These are phyloP conservation scores for Pyronema domesticum DNA, from an alignment of 495 filamentous ascomycete genomes.

Conservation along the genomic window DNA sequence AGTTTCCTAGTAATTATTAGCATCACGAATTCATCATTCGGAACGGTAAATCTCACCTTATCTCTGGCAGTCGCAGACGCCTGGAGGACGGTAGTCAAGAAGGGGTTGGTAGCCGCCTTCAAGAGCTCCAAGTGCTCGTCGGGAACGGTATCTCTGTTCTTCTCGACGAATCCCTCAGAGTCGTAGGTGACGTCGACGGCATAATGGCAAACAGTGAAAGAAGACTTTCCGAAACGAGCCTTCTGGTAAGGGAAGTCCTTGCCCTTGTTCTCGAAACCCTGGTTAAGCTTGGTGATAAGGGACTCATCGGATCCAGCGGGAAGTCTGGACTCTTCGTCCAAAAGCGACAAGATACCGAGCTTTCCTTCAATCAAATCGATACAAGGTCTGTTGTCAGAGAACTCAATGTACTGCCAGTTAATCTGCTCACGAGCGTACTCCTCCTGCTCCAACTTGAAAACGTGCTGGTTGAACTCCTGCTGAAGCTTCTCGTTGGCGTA, in stretches of 20 bases:
- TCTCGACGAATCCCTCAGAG: conserved; percentile 99
- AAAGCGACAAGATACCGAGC: conserved; percentile 73
- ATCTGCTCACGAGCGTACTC: conserved; percentile 95
- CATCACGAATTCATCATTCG: background rate
- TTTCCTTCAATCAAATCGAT: conserved; percentile 98
- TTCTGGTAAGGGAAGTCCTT: conserved; percentile 83
- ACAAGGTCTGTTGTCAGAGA: conserved; percentile 98
- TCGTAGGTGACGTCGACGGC: conserved; percentile 97
- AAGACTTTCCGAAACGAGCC: conserved; percentile 88
- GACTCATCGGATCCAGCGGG: conserved; percentile 96
- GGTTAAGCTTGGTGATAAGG: conserved; percentile 93
- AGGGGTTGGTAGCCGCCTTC: conserved; percentile 63
- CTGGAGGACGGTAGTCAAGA: conserved; percentile 69
- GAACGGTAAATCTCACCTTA: conserved; percentile 39
- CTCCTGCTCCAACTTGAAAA: conserved; percentile 99
- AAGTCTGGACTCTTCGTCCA: conserved; percentile 91
- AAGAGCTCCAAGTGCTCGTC: conserved; percentile 95
- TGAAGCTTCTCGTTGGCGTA: conserved; percentile 99
- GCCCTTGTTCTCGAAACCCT: conserved; percentile 86
- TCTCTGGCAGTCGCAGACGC: conserved; percentile 74
- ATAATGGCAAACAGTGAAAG: conserved; percentile 98
- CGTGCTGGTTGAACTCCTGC: conserved; percentile 98
- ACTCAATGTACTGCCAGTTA: conserved; percentile 99
- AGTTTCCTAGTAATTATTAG: conserved; percentile 2
- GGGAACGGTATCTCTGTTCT: conserved; percentile 96